A percentile compares a stretch with the other conserved stretches of the same genome.
phyloP scores from a whole-genome alignment of 768 basidiomycete species.

The Podaxis pistillaris region DNA sequence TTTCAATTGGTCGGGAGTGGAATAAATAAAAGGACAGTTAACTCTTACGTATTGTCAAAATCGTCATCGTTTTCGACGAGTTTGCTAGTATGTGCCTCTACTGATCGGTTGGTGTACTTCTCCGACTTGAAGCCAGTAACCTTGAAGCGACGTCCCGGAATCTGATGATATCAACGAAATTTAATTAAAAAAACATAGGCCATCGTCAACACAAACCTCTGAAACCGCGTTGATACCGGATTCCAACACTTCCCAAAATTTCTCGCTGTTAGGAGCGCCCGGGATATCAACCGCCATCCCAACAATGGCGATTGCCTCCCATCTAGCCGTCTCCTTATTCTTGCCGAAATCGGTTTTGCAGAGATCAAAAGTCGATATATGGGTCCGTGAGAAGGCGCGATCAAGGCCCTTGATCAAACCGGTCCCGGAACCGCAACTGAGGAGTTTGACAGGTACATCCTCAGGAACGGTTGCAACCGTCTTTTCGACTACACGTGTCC shows the following conservation, averaged over 20 bases:
- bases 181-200: neutral
- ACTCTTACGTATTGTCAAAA: conserved; percentile 57
- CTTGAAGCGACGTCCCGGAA: conserved; percentile 59
- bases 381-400: conserved; percentile 26
- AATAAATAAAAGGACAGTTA: neutral
- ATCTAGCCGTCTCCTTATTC: conserved; percentile 10
- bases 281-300: conserved; percentile 67
- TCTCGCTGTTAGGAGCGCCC: conserved; percentile 45
- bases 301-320: conserved; percentile 61
- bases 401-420: conserved; percentile 38
- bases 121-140: conserved; percentile 35
- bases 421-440: conserved; percentile 51
- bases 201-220: conserved; percentile 38
- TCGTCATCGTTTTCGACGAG: conserved; percentile 55
- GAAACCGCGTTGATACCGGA: conserved; percentile 54
- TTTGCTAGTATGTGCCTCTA: conserved; percentile 59
- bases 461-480: conserved; percentile 23
- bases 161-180: conserved; percentile 34
- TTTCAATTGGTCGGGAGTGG: conserved; percentile 11
- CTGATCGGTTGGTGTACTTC: conserved; percentile 34
- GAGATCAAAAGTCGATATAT: conserved; percentile 21
- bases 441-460: conserved; percentile 28
- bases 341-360: conserved; percentile 20
- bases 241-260: conserved; percentile 61
- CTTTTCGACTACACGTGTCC: conserved; percentile 42